phyloP scores from a whole-genome alignment of 257 asterid species.

The Avicennia marina region DNA sequence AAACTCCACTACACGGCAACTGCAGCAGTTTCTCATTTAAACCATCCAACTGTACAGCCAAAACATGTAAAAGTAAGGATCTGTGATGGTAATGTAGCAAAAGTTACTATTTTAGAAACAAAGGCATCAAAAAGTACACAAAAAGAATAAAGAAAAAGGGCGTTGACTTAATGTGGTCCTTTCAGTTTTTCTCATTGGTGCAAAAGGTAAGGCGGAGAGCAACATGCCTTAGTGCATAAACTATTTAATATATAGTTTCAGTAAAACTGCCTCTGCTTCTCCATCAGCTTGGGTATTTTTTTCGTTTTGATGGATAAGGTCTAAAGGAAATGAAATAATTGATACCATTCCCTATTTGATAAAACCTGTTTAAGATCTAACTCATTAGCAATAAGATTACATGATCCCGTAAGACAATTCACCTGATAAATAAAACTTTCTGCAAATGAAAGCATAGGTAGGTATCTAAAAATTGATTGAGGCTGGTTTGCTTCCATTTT shows the following conservation, averaged over 20 bases:
- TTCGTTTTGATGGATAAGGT: too few relatives aligned
- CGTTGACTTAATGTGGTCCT: too few relatives aligned
- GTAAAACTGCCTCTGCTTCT: too few relatives aligned
- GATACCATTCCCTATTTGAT: constrained; percentile 10
- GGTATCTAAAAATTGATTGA: constrained; percentile 55
- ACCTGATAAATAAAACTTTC: constrained; percentile 97
- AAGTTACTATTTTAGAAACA: neutral
- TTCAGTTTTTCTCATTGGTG: too few relatives aligned
- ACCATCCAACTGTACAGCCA: constrained; percentile 67
- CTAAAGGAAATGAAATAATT: too few relatives aligned
- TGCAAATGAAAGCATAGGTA: constrained; percentile 83
- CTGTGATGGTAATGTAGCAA: neutral
- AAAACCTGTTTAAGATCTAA: neutral
- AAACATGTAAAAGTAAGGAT: constrained; percentile 22
- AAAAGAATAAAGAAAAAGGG: too few relatives aligned
- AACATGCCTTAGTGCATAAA: too few relatives aligned
- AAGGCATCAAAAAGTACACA: too few relatives aligned
- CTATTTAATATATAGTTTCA: too few relatives aligned
- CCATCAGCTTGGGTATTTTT: too few relatives aligned
- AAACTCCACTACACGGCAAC: constrained; percentile 30
- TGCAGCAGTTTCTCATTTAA: constrained; percentile 65
- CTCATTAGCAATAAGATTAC: neutral
- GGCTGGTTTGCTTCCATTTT: constrained; percentile 64
- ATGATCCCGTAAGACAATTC: constrained; percentile 7
- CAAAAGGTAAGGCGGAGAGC: too few relatives aligned